A percentile compares a stretch with the other conserved stretches of the same genome.
Evolutionary conservation across 306 rosid genomes (phyloP).

Genomic region (Fragaria ananassa): DNA sequence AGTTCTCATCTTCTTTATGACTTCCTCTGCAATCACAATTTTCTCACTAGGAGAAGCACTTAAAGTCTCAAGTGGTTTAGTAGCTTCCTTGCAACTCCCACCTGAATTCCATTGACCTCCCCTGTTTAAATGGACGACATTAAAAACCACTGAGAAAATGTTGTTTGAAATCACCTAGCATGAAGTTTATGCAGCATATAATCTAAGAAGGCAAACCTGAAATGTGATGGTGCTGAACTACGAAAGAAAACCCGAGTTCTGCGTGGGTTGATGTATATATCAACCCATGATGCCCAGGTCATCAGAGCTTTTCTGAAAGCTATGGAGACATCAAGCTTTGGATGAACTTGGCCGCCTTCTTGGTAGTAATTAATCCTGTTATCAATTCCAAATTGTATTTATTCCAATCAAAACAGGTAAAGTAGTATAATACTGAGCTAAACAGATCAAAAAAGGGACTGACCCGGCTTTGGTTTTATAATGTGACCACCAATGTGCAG

Average conservation of each 20-base stretch:
- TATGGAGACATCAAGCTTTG: constrained; percentile 55
- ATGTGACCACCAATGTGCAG: constrained; percentile 99
- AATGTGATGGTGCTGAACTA: constrained; percentile 88
- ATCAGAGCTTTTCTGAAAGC: constrained; percentile 73
- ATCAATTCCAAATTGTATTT: constrained; percentile 21
- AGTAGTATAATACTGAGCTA: neutral
- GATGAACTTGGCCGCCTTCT: constrained; percentile 77
- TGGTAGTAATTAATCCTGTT: constrained; percentile 81
- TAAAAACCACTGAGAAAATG: constrained; percentile 16
- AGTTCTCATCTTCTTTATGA: constrained; percentile 65
- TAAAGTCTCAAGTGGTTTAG: constrained; percentile 51
- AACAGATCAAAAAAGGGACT: constrained; percentile 29
- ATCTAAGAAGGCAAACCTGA: constrained; percentile 56
- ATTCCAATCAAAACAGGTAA: neutral
- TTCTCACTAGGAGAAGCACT: constrained; percentile 41
- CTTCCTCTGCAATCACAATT: constrained; percentile 54
- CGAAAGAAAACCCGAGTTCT: constrained; percentile 81
- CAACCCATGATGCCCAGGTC: constrained; percentile 90
- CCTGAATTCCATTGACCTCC: constrained; percentile 95
- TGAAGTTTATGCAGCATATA: neutral
- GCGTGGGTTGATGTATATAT: constrained; percentile 51
- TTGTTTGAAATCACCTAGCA: neutral
- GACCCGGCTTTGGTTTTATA: constrained; percentile 90
- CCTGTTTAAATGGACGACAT: constrained; percentile 37
- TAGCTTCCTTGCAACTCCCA: constrained; percentile 77